Conservation (phyloP, 176 grass and related monocot genomes). For the Oryza rufipogon region DNA sequence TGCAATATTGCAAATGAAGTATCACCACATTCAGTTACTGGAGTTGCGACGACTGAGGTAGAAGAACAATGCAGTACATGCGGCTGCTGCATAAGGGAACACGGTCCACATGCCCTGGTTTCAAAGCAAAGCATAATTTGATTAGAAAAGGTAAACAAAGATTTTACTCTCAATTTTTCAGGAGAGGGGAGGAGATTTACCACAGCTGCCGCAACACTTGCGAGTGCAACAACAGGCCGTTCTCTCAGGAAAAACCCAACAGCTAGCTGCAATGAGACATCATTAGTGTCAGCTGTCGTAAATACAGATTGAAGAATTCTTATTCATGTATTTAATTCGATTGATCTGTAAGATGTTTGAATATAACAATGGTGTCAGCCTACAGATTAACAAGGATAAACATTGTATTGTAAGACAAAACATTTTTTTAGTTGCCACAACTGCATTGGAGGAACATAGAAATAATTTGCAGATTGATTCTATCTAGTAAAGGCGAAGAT, state of each 20-base stretch:
- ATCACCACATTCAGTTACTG: slow-evolving; percentile 40
- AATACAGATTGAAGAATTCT: background rate
- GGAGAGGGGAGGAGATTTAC: slow-evolving; percentile 31
- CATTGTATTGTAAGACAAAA: background rate
- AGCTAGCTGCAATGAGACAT: slow-evolving; percentile 51
- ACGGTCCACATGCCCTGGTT: slow-evolving; percentile 70
- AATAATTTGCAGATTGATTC: background rate
- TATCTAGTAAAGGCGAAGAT: background rate
- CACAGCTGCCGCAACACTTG: slow-evolving; percentile 85
- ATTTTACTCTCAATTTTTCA: background rate
- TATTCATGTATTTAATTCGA: background rate
- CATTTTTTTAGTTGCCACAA: too few relatives aligned
- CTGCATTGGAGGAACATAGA: background rate
- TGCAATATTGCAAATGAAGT: background rate
- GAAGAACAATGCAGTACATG: slow-evolving; percentile 68
- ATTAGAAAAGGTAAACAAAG: slow-evolving; percentile 11
- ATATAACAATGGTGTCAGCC: background rate
- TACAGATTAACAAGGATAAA: background rate
- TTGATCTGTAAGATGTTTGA: background rate
- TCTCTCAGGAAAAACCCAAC: slow-evolving; percentile 78
- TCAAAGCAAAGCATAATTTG: slow-evolving; percentile 22
- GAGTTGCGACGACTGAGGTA: slow-evolving; percentile 50
- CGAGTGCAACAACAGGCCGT: slow-evolving; percentile 64
- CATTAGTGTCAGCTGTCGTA: slow-evolving; percentile 33
- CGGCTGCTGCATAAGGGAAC: slow-evolving; percentile 69